A percentile compares a stretch with the other conserved stretches of the same genome.
Evolutionary conservation across 805 yeast species (phyloP).

Genomic region (Pichia insulana): DNA sequence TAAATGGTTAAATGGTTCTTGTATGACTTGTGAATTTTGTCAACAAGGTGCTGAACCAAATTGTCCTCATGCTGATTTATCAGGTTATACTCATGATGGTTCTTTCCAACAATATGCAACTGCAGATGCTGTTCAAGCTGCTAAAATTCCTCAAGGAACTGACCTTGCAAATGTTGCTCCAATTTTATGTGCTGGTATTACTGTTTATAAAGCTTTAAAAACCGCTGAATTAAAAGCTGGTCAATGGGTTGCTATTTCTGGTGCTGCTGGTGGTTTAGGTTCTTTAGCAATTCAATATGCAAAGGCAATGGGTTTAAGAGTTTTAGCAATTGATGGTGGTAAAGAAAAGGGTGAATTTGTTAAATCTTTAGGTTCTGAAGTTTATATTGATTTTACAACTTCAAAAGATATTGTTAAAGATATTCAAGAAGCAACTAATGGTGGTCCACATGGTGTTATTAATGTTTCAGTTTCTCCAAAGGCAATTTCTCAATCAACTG

Average conservation of each 20-base stretch:
- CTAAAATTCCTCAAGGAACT: conserved; percentile 62
- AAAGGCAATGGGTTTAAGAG: conserved; percentile 65
- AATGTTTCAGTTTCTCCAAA: conserved; percentile 53
- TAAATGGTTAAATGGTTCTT: conserved; percentile 77
- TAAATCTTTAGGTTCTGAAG: conserved; percentile 54
- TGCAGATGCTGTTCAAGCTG: conserved; percentile 84
- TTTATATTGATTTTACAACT: conserved; percentile 45
- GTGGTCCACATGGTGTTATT: conserved; percentile 61
- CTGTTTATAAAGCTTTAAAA: conserved; percentile 85
- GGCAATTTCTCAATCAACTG: conserved; percentile 47
- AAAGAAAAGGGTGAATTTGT: conserved; percentile 50
- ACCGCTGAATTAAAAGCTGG: conserved; percentile 70
- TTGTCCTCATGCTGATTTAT: conserved; percentile 61
- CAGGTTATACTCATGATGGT: conserved; percentile 87
- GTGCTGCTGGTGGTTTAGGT: conserved; percentile 82
- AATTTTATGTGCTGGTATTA: conserved; percentile 84
- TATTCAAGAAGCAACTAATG: conserved; percentile 35
- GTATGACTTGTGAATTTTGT: conserved; percentile 72
- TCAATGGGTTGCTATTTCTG: conserved; percentile 70
- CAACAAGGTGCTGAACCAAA: conserved; percentile 57
- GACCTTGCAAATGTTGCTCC: conserved; percentile 76
- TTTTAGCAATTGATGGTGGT: conserved; percentile 70
- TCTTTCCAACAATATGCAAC: conserved; percentile 87
- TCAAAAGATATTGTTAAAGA: conserved; percentile 35
- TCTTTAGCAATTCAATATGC: conserved; percentile 72